These are phyloP conservation scores for Medicago lupulina DNA, from an alignment of 306 rosid species.

Conservation along the genomic window DNA sequence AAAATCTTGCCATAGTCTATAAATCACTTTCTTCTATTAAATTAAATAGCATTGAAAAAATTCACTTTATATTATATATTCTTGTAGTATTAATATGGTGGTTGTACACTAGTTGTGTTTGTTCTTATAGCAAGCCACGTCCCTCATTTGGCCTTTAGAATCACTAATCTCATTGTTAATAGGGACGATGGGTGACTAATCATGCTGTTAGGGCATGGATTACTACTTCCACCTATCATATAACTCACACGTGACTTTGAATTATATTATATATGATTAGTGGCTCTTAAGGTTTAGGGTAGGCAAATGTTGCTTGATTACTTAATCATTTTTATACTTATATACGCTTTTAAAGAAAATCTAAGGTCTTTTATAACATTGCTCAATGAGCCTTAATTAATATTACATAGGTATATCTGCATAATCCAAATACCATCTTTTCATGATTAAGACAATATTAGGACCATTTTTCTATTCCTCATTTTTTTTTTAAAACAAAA, in stretches of 20 bases:
- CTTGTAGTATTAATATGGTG: background rate
- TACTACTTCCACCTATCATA: constrained; percentile 59
- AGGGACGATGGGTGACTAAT: constrained; percentile 50
- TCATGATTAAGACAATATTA: background rate
- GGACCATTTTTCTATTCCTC: too few relatives aligned
- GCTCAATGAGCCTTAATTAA: background rate
- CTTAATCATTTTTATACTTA: background rate
- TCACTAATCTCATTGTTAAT: constrained; percentile 53
- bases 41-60: too few relatives aligned
- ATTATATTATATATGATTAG: constrained; percentile 19
- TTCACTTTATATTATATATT: background rate
- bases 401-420: background rate
- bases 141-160: constrained; percentile 47
- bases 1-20: constrained; percentile 1
- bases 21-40: background rate
- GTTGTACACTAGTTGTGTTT: background rate
- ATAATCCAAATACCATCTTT: constrained; percentile 5
- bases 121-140: constrained; percentile 35
- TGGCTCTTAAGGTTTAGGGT: constrained; percentile 29
- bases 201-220: constrained; percentile 46
- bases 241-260: constrained; percentile 45
- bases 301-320: constrained; percentile 19
- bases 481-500: too few relatives aligned
- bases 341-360: background rate
- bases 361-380: background rate